These are phyloP conservation scores for Neospermospora avenae DNA, from an alignment of 2,329 filamentous ascomycete species.

Conservation along the genomic window DNA sequence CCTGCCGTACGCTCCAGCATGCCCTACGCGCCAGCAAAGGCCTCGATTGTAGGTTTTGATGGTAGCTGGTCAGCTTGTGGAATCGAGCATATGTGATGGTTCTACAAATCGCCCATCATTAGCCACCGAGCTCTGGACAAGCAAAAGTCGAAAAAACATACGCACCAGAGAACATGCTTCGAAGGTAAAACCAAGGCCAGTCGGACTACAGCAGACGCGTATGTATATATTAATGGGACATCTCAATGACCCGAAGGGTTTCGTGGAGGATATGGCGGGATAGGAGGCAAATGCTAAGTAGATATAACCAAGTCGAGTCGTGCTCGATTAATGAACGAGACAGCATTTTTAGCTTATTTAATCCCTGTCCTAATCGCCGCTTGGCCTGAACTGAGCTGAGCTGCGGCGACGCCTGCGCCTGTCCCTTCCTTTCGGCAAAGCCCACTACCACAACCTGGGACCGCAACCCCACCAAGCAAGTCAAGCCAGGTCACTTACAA, in stretches of 20 bases:
- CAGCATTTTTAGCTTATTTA: constrained; percentile 12
- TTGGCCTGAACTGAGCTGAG: too few species aligned
- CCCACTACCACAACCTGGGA: background rate
- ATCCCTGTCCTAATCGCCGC: background rate
- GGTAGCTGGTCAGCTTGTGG: constrained; percentile 3
- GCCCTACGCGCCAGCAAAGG: constrained; percentile 33
- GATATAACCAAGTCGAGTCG: background rate
- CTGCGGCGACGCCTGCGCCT: too few species aligned
- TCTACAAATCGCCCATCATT: background rate
- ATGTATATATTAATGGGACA: background rate
- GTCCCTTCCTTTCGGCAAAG: constrained; percentile 3
- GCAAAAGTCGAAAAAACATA: constrained; percentile 1
- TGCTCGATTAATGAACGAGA: constrained; percentile 9
- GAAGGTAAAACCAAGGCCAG: background rate
- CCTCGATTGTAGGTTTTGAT: constrained; percentile 2
- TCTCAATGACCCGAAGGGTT: background rate
- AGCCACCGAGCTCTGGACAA: background rate
- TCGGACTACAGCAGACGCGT: background rate
- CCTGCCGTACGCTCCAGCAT: constrained; percentile 58
- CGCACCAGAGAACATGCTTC: constrained; percentile 26
- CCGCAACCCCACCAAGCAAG: constrained; percentile 14
- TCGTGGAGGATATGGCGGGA: constrained; percentile 1
- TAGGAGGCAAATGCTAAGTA: constrained; percentile 5
- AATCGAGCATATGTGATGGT: background rate
- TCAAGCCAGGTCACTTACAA: background rate